Percentiles rank a stretch among this genome's conserved stretches.
These are phyloP conservation scores for Morella rubra DNA, from an alignment of 306 rosid genomes.

Conservation along the genomic window DNA sequence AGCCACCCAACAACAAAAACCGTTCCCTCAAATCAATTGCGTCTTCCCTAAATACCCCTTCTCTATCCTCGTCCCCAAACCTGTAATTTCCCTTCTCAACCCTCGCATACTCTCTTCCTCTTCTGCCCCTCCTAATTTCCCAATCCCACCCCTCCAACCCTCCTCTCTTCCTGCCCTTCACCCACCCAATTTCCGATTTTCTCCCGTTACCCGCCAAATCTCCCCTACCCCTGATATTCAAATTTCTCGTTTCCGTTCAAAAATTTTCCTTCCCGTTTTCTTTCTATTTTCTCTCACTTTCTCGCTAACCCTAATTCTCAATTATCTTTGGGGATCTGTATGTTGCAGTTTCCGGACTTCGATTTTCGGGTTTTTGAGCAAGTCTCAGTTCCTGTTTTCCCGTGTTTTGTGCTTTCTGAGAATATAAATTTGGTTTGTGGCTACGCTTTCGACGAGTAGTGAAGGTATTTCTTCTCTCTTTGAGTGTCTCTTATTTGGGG, in stretches of 20 bases:
- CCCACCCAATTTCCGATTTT: slow-evolving; percentile 57
- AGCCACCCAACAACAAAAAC: background rate
- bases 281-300: slow-evolving; percentile 8
- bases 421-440: slow-evolving; percentile 12
- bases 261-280: background rate
- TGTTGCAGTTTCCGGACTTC: slow-evolving; percentile 21
- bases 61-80: slow-evolving; percentile 37
- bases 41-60: slow-evolving; percentile 88
- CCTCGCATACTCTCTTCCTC: slow-evolving; percentile 55
- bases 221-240: slow-evolving; percentile 47
- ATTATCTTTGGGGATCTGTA: slow-evolving; percentile 25
- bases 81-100: slow-evolving; percentile 79
- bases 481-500: background rate
- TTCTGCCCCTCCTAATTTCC: slow-evolving; percentile 70
- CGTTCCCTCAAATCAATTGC: slow-evolving; percentile 22
- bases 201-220: slow-evolving; percentile 83
- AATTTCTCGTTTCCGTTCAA: slow-evolving; percentile 27
- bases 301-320: slow-evolving; percentile 18
- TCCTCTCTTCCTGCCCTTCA: slow-evolving; percentile 72
- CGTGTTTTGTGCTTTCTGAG: slow-evolving; percentile 13
- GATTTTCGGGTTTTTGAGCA: slow-evolving; percentile 3
- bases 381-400: slow-evolving; percentile 22
- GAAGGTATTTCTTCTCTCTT: slow-evolving; percentile 21
- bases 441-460: slow-evolving; percentile 31
- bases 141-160: slow-evolving; percentile 29